Percentiles rank a stretch among this genome's conserved stretches.
Evolutionary conservation across 2,329 filamentous ascomycete species (phyloP).

Genomic region (Emmonsiellopsis sp.): DNA sequence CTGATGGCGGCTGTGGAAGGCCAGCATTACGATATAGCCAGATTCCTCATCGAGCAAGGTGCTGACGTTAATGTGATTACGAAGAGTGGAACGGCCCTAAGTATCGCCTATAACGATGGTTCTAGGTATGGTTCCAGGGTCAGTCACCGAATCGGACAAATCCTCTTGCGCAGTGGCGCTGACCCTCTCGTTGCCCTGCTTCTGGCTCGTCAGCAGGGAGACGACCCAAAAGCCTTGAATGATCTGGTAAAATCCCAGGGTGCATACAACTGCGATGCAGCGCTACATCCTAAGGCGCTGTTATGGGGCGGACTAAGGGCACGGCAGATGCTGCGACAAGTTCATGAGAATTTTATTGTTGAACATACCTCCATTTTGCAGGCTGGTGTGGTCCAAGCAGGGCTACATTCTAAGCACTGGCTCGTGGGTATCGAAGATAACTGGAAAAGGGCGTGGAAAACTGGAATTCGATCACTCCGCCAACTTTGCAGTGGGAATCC

Average conservation of each 20-base stretch:
- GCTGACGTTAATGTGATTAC: not conserved
- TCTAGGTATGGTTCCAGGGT: not conserved
- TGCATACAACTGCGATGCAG: not conserved
- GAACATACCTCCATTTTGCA: not conserved
- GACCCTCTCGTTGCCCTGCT: not conserved
- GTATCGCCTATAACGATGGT: not conserved
- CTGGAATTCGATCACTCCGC: not conserved
- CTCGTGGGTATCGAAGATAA: not conserved
- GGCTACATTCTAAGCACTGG: not conserved
- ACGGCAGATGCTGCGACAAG: not conserved
- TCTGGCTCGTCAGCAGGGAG: not conserved
- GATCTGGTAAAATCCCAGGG: not conserved
- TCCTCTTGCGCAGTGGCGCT: not conserved
- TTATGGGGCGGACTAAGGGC: not conserved
- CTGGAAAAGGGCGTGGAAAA: not conserved
- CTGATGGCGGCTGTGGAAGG: not conserved
- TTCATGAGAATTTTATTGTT: not conserved
- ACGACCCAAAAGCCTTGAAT: not conserved
- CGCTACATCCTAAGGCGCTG: not conserved
- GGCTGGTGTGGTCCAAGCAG: not conserved
- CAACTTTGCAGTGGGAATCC: not conserved
- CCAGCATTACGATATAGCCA: not conserved
- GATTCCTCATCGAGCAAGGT: not conserved
- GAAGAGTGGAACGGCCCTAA: not conserved
- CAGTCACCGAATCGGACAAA: not conserved